A percentile compares a stretch with the other conserved stretches of the same genome.
phyloP scores from a whole-genome alignment of 176 grass and related monocot species.

The Cocos nucifera region DNA sequence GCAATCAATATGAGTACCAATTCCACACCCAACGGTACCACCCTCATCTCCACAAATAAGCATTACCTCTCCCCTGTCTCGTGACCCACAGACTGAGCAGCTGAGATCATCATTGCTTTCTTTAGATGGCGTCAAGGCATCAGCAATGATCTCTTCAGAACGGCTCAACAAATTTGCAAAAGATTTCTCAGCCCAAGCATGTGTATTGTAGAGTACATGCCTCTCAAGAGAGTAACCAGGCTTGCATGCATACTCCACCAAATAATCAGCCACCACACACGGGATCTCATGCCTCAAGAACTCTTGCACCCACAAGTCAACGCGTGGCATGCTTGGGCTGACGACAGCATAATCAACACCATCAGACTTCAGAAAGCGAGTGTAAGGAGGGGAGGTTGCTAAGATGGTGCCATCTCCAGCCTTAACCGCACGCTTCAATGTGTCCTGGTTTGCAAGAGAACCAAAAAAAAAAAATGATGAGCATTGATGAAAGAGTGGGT shows the following conservation, averaged over 20 bases:
- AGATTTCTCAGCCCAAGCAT: slow-evolving; percentile 41
- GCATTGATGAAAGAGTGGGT: not conserved
- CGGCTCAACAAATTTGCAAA: slow-evolving; percentile 41
- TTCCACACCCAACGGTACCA: slow-evolving; percentile 42
- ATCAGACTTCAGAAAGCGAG: slow-evolving; percentile 43
- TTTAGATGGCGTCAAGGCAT: not conserved
- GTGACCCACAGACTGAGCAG: slow-evolving; percentile 39
- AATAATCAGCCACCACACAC: slow-evolving; percentile 54
- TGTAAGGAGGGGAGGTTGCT: slow-evolving; percentile 81
- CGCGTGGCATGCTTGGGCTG: slow-evolving; percentile 40
- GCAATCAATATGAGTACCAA: slow-evolving; percentile 74
- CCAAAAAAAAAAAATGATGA: not conserved
- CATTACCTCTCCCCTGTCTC: slow-evolving; percentile 66
- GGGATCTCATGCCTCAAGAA: slow-evolving; percentile 52
- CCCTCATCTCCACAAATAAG: slow-evolving; percentile 68
- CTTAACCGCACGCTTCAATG: slow-evolving; percentile 63
- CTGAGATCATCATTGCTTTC: slow-evolving; percentile 24
- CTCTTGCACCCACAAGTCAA: slow-evolving; percentile 66
- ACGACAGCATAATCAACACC: slow-evolving; percentile 61
- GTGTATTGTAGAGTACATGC: slow-evolving; percentile 60
- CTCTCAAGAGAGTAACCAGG: slow-evolving; percentile 47
- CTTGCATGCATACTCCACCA: slow-evolving; percentile 77
- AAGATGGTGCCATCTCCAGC: slow-evolving; percentile 71
- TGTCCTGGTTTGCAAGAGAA: slow-evolving; percentile 46
- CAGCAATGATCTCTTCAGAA: slow-evolving; percentile 36